These are phyloP conservation scores for Penicillium psychrofluorescens DNA, from an alignment of 495 filamentous ascomycete species.

Conservation along the genomic window DNA sequence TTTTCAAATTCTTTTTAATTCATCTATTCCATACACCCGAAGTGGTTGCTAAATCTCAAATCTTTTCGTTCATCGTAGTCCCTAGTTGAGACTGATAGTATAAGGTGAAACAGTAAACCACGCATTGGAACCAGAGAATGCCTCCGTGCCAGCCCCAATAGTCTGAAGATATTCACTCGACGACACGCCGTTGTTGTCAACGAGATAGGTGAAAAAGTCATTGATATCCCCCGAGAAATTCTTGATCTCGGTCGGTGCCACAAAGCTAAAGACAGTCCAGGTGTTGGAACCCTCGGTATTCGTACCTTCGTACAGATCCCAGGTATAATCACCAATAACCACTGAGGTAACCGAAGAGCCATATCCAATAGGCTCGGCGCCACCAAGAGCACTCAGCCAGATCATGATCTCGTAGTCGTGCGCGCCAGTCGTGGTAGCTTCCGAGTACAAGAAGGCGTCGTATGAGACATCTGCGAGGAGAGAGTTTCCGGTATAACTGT, in stretches of 20 bases:
- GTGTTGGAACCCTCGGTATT: neutral
- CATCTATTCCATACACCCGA: no score
- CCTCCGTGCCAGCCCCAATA: slow-evolving; percentile 16
- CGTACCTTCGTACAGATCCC: neutral
- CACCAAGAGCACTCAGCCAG: slow-evolving; percentile 46
- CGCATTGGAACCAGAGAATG: slow-evolving; percentile 4
- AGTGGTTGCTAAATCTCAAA: no score
- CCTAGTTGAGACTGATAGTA: neutral
- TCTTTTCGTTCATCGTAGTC: no score
- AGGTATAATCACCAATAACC: neutral
- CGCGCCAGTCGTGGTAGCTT: slow-evolving; percentile 39
- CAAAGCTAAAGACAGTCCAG: slow-evolving; percentile 4
- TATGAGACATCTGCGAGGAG: slow-evolving; percentile 2
- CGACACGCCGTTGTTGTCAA: slow-evolving; percentile 6
- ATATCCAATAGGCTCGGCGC: slow-evolving; percentile 39
- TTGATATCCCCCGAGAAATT: slow-evolving; percentile 10
- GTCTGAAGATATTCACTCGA: slow-evolving; percentile 7
- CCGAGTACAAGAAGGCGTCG: slow-evolving; percentile 37
- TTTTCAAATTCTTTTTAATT: no score
- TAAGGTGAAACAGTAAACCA: slow-evolving; percentile 6
- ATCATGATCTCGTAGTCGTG: slow-evolving; percentile 55
- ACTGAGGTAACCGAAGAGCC: neutral
- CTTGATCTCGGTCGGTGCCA: neutral
- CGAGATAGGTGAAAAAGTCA: slow-evolving; percentile 17
- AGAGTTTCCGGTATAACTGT: slow-evolving; percentile 1